Percentiles rank a stretch among this genome's conserved stretches.
These are phyloP conservation scores for Lactarius sp. DNA, from an alignment of 768 basidiomycete genomes.

Conservation along the genomic window DNA sequence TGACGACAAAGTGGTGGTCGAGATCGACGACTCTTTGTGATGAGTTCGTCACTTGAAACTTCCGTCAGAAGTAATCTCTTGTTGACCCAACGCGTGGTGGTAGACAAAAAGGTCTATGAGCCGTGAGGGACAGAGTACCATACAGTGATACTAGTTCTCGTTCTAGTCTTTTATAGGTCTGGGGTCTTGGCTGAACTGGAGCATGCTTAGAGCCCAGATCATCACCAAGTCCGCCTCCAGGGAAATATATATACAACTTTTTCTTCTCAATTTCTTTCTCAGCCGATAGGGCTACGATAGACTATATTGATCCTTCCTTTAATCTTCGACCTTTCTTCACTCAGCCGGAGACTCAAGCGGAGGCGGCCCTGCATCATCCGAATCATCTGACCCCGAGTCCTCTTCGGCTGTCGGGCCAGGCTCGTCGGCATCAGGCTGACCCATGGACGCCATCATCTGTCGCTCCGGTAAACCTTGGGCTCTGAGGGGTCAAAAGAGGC, in stretches of 20 bases:
- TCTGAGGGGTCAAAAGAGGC: background rate
- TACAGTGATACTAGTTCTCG: background rate
- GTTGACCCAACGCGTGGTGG: background rate
- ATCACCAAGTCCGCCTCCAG: background rate
- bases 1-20: constrained; percentile 45
- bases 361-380: constrained; percentile 66
- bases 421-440: constrained; percentile 28
- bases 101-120: background rate
- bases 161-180: background rate
- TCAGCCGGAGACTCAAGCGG: constrained; percentile 54
- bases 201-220: background rate
- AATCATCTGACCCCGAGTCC: constrained; percentile 37
- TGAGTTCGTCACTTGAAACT: background rate
- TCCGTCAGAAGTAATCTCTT: background rate
- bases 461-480: constrained; percentile 7
- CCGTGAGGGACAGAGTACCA: background rate
- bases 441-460: constrained; percentile 42
- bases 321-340: background rate
- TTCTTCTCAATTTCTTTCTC: constrained; percentile 1
- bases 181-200: background rate
- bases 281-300: constrained; percentile 2
- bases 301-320: background rate
- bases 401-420: constrained; percentile 27
- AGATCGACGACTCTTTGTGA: constrained; percentile 35
- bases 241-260: background rate